These are phyloP conservation scores for Amaranthus palmeri DNA, from an alignment of 148 eudicot genomes.

Conservation along the genomic window DNA sequence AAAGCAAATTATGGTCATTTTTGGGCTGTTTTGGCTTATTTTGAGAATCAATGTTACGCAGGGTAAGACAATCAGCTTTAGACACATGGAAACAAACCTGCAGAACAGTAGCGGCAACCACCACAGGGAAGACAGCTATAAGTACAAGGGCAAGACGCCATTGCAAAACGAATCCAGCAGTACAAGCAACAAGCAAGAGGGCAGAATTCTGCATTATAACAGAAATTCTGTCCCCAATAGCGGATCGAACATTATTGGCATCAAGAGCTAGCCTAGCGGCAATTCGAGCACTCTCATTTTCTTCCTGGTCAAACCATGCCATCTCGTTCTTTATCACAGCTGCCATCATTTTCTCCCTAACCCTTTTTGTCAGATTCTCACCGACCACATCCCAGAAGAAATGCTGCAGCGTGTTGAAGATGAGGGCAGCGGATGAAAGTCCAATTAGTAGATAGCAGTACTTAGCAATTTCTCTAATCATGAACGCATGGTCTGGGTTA, in stretches of 20 bases:
- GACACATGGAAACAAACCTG: conserved; percentile 52
- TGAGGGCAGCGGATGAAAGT: conserved; percentile 86
- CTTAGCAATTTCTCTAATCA: conserved; percentile 72
- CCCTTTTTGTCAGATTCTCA: conserved; percentile 87
- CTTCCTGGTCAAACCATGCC: conserved; percentile 98
- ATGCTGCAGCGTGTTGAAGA: conserved; percentile 92
- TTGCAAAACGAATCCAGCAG: conserved; percentile 89
- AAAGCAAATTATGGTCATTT: too few species aligned
- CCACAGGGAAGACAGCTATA: conserved; percentile 88
- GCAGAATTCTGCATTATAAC: conserved; percentile 96
- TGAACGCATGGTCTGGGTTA: conserved; percentile 70
- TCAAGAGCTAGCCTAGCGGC: conserved; percentile 92
- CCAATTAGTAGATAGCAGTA: conserved; percentile 92
- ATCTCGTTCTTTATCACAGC: conserved; percentile 83
- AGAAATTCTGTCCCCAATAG: conserved; percentile 92
- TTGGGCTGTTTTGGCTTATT: too few species aligned
- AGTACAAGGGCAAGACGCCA: conserved; percentile 99
- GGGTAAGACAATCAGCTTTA: too few species aligned
- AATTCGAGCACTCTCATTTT: conserved; percentile 83
- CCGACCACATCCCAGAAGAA: conserved; percentile 95
- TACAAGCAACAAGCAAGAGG: conserved; percentile 90
- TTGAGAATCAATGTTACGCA: too few species aligned
- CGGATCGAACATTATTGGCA: conserved; percentile 92
- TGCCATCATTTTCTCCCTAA: conserved; percentile 80
- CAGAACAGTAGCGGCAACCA: conserved; percentile 95